Percentiles rank a stretch among this genome's conserved stretches.
Conservation (phyloP, 331 rosid genomes). For the Rosa hybrid region DNA sequence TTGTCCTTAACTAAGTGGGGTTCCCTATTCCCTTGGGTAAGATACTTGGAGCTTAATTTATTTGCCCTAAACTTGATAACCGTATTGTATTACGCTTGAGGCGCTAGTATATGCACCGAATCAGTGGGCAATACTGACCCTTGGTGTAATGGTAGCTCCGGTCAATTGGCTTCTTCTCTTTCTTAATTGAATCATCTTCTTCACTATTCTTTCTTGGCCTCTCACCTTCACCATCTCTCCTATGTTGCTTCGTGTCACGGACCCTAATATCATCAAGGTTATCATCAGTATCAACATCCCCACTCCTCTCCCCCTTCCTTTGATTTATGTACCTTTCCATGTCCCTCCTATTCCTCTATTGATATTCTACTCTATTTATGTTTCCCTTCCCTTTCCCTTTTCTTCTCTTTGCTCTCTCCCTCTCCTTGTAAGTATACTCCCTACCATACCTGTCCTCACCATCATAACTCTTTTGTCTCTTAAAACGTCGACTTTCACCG, state of each 20-base stretch:
- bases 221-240: slow-evolving; percentile 40
- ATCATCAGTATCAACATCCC: slow-evolving; percentile 22
- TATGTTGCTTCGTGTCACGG: slow-evolving; percentile 56
- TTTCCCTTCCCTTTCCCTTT: no score
- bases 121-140: no score
- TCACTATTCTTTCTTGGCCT: no score
- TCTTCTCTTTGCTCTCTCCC: no score
- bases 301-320: slow-evolving; percentile 42
- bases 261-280: slow-evolving; percentile 57
- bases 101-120: no score
- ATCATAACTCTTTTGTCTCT: slow-evolving; percentile 49
- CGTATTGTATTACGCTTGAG: no score
- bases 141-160: no score
- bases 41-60: no score
- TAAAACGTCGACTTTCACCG: slow-evolving; percentile 43
- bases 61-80: no score
- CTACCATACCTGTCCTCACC: slow-evolving; percentile 39
- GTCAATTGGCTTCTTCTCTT: slow-evolving; percentile 31
- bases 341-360: neutral
- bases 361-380: no score
- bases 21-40: no score
- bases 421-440: neutral
- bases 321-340: slow-evolving; percentile 18
- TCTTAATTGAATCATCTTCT: slow-evolving; percentile 43
- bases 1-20: no score